A percentile compares a stretch with the other conserved stretches of the same genome.
Evolutionary conservation across 192 early-diverging fungal genomes (phyloP).

Genomic region (Backusella morwellensis): DNA sequence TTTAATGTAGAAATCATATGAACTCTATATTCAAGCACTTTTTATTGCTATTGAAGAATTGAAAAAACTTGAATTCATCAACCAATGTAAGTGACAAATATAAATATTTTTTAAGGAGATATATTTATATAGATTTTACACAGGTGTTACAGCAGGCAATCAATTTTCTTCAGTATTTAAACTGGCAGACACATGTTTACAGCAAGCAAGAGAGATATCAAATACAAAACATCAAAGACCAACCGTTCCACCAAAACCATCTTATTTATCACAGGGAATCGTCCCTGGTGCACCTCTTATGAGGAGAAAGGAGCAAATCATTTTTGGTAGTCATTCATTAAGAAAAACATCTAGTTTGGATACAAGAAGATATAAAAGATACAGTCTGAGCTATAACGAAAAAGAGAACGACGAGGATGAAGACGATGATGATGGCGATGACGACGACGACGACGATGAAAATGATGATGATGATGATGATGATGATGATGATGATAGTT

Average conservation of each 20-base stretch:
- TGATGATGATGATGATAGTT: constrained; percentile 14
- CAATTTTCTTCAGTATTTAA: constrained; percentile 33
- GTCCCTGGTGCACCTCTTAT: constrained; percentile 43
- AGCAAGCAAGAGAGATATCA: constrained; percentile 45
- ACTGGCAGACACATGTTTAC: constrained; percentile 43
- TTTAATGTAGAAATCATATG: constrained; percentile 20
- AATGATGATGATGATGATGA: neutral
- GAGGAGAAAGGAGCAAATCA: neutral
- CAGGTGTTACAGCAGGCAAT: neutral
- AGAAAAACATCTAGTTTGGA: constrained; percentile 1
- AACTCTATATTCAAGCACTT: constrained; percentile 44
- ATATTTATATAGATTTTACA: neutral
- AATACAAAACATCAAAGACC: constrained; percentile 38
- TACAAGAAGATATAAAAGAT: neutral
- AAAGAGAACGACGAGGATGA: constrained; percentile 31
- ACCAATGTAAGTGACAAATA: constrained; percentile 40
- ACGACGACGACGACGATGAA: neutral
- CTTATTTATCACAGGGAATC: neutral
- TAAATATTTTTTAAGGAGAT: neutral
- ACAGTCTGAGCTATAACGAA: neutral
- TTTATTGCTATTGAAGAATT: constrained; percentile 40
- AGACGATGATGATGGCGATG: constrained; percentile 16
- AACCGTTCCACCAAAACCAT: neutral
- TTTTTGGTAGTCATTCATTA: neutral
- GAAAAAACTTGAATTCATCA: constrained; percentile 45